Conservation (phyloP, 2,329 filamentous ascomycete genomes). For the Nigrograna mackinnonii region DNA sequence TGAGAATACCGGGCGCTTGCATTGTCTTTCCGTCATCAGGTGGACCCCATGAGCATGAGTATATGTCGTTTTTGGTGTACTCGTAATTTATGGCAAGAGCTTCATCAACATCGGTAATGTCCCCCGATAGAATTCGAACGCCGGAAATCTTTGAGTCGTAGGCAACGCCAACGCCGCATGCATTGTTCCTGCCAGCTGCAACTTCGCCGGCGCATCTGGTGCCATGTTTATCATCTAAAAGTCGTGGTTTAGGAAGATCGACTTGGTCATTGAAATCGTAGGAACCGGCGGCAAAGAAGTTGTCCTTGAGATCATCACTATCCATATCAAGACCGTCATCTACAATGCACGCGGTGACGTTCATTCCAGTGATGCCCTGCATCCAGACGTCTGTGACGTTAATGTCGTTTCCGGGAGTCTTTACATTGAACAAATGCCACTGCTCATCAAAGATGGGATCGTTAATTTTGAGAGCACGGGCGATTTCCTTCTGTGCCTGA, state of each 20-base stretch:
- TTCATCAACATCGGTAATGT: slow-evolving; percentile 91
- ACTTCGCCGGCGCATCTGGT: slow-evolving; percentile 96
- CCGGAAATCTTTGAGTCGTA: slow-evolving; percentile 90
- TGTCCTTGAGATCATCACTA: slow-evolving; percentile 87
- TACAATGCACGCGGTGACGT: slow-evolving; percentile 88
- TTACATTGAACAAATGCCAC: slow-evolving; percentile 90
- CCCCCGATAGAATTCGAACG: slow-evolving; percentile 87
- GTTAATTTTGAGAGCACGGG: slow-evolving; percentile 68
- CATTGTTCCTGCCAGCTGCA: slow-evolving; percentile 85
- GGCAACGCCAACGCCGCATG: slow-evolving; percentile 94
- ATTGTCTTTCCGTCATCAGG: slow-evolving; percentile 92
- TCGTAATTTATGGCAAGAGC: slow-evolving; percentile 91
- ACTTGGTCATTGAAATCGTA: slow-evolving; percentile 93
- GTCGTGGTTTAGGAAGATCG: slow-evolving; percentile 76
- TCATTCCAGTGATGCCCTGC: slow-evolving; percentile 86
- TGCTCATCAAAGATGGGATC: slow-evolving; percentile 94
- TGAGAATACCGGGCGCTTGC: slow-evolving; percentile 89
- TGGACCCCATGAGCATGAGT: slow-evolving; percentile 98
- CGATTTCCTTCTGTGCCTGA: slow-evolving; percentile 44
- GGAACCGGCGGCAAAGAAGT: slow-evolving; percentile 91
- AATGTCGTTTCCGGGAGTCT: slow-evolving; percentile 84
- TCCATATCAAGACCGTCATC: slow-evolving; percentile 97
- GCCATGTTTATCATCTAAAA: slow-evolving; percentile 86
- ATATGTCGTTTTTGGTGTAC: slow-evolving; percentile 90
- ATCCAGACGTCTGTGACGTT: slow-evolving; percentile 96